These are phyloP conservation scores for Globisporangium carolinianum DNA, from an alignment of 352 stramenopile species.

Conservation along the genomic window DNA sequence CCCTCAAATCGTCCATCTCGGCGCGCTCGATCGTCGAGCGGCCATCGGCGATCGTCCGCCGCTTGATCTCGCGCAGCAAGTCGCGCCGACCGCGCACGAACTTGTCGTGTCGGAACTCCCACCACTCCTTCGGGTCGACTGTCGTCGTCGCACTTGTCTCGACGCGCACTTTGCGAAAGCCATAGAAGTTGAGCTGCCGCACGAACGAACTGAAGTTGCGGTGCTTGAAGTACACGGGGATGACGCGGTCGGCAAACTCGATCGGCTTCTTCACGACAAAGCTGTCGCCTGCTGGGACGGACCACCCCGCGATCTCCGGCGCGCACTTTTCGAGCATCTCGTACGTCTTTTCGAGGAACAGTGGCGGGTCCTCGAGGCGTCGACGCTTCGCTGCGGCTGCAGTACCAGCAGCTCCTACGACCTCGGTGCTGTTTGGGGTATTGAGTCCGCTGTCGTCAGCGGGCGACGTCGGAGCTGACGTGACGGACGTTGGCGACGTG, in stretches of 20 bases:
- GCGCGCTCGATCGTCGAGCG: slow-evolving; percentile 36
- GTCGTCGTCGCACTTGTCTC: slow-evolving; percentile 25
- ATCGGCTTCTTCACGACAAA: slow-evolving; percentile 88
- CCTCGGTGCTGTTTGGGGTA: slow-evolving; percentile 20
- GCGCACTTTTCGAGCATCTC: slow-evolving; percentile 84
- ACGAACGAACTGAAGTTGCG: slow-evolving; percentile 91
- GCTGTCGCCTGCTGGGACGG: slow-evolving; percentile 50
- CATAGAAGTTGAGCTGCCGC: slow-evolving; percentile 90
- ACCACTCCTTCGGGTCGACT: slow-evolving; percentile 59
- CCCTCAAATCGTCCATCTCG: slow-evolving; percentile 66
- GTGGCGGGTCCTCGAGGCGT: slow-evolving; percentile 36
- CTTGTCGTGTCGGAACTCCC: slow-evolving; percentile 84
- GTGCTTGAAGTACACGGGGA: slow-evolving; percentile 91
- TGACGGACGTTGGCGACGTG: slow-evolving; percentile 20
- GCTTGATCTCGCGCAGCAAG: slow-evolving; percentile 72
- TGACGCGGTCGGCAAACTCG: slow-evolving; percentile 80
- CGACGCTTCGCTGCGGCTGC: slow-evolving; percentile 21
- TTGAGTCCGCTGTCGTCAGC: slow-evolving; percentile 26
- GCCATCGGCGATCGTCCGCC: slow-evolving; percentile 25
- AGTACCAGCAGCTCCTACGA: not conserved
- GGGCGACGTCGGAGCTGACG: slow-evolving; percentile 27
- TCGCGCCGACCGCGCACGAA: slow-evolving; percentile 65
- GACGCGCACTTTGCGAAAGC: slow-evolving; percentile 81
- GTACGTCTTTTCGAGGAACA: slow-evolving; percentile 90
- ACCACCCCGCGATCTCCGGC: slow-evolving; percentile 71